Conservation (phyloP, 2,329 filamentous ascomycete genomes). For the Chrysoporthe austroafricana region DNA sequence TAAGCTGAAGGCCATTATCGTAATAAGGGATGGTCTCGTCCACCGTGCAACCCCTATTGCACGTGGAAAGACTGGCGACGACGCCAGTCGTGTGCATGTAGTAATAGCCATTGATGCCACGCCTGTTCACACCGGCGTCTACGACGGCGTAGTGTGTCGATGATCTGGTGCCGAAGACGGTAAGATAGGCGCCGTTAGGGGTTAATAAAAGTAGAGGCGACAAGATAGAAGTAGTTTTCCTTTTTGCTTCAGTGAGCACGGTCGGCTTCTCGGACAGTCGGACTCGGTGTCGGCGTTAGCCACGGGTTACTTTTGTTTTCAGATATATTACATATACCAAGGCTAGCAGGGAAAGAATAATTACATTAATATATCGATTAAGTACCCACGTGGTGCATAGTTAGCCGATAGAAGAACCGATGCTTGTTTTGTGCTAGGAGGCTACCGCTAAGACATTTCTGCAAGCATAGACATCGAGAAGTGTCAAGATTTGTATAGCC, state of each 20-base stretch:
- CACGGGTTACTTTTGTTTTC: neutral
- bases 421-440: neutral
- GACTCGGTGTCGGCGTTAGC: neutral
- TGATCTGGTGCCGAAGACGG: neutral
- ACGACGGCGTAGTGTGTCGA: too few relatives aligned
- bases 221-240: neutral
- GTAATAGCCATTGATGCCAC: neutral
- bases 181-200: neutral
- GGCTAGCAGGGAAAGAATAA: neutral
- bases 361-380: neutral
- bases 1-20: neutral
- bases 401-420: neutral
- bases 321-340: neutral
- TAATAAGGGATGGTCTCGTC: neutral
- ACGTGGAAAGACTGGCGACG: neutral
- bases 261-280: neutral
- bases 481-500: neutral
- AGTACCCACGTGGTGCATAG: neutral
- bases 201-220: neutral
- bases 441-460: neutral
- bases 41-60: neutral
- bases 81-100: neutral
- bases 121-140: too few relatives aligned
- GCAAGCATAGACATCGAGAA: neutral
- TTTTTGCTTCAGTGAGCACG: neutral